Percentiles rank a stretch among this genome's conserved stretches.
These are phyloP conservation scores for Candida tammaniensis DNA, from an alignment of 805 yeast species.

Conservation along the genomic window DNA sequence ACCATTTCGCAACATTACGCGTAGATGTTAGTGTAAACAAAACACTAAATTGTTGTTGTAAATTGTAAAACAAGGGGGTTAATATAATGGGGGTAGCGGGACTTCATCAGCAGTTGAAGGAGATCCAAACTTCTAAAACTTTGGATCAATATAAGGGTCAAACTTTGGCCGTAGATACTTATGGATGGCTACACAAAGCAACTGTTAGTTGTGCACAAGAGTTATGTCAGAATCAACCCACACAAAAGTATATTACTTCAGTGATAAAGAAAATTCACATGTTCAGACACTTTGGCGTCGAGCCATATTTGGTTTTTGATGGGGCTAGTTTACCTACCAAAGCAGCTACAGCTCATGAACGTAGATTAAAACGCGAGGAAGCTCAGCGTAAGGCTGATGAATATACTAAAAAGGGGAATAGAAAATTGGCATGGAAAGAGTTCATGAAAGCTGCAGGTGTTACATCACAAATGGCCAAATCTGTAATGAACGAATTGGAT, in stretches of 20 bases:
- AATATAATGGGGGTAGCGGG: conserved; percentile 80
- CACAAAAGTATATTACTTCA: conserved; percentile 68
- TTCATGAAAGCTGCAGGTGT: conserved; percentile 81
- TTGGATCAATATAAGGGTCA: conserved; percentile 66
- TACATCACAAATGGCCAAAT: conserved; percentile 87
- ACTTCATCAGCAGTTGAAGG: conserved; percentile 71
- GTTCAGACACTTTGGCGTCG: conserved; percentile 65
- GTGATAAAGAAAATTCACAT: conserved; percentile 65
- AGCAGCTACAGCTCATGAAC: conserved; percentile 63
- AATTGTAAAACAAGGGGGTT: too few relatives aligned
- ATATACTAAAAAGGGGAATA: conserved; percentile 51
- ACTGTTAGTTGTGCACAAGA: conserved; percentile 82
- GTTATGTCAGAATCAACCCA: conserved; percentile 65
- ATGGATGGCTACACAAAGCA: conserved; percentile 94
- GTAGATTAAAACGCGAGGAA: conserved; percentile 55
- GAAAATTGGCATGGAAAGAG: conserved; percentile 59
- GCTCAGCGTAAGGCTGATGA: conserved; percentile 57
- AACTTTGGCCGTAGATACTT: conserved; percentile 89
- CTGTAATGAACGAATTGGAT: conserved; percentile 71
- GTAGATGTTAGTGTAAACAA: too few relatives aligned
- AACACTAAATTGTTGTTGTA: too few relatives aligned
- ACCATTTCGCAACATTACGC: too few relatives aligned
- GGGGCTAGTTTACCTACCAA: conserved; percentile 86
- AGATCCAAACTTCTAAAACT: conserved; percentile 60
- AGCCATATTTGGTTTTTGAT: conserved; percentile 88